Percentiles rank a stretch among this genome's conserved stretches.
Conservation (phyloP, 2,329 filamentous ascomycete genomes). For the Beauveria bassiana region DNA sequence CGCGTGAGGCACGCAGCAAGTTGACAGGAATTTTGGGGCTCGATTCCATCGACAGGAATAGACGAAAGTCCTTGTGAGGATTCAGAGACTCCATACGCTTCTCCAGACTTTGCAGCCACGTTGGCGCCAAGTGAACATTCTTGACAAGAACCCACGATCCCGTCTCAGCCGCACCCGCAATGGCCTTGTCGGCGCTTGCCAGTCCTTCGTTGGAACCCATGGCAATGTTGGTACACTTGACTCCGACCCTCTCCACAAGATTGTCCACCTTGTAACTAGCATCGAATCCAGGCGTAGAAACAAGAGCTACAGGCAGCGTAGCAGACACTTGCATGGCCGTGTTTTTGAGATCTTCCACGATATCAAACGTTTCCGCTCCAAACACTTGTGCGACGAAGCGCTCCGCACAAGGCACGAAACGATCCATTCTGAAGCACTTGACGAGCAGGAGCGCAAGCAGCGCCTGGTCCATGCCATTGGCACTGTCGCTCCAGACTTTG, state of each 20-base stretch:
- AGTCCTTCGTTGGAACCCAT: constrained; percentile 98
- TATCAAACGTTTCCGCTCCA: constrained; percentile 72
- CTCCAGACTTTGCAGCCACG: constrained; percentile 94
- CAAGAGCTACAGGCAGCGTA: constrained; percentile 79
- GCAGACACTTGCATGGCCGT: constrained; percentile 80
- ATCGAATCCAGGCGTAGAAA: constrained; percentile 93
- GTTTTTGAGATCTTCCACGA: constrained; percentile 75
- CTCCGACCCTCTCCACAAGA: constrained; percentile 74
- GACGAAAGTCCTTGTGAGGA: constrained; percentile 82
- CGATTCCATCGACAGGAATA: constrained; percentile 97
- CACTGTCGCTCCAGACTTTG: constrained; percentile 57
- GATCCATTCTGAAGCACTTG: constrained; percentile 91
- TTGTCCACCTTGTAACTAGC: constrained; percentile 98
- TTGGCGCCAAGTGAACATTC: constrained; percentile 93
- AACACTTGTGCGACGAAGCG: constrained; percentile 85
- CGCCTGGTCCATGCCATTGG: constrained; percentile 62
- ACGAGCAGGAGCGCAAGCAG: constrained; percentile 80
- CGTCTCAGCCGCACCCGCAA: constrained; percentile 81
- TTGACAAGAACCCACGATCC: constrained; percentile 97
- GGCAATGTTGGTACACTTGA: constrained; percentile 90
- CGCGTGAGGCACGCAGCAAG: constrained; percentile 81
- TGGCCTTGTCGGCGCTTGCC: constrained; percentile 88
- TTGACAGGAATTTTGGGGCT: constrained; percentile 97
- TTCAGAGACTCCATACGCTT: constrained; percentile 95
- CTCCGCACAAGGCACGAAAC: constrained; percentile 88